Percentiles rank a stretch among this genome's conserved stretches.
phyloP scores from a whole-genome alignment of 805 yeast species.

The Metschnikowia dekortorum region DNA sequence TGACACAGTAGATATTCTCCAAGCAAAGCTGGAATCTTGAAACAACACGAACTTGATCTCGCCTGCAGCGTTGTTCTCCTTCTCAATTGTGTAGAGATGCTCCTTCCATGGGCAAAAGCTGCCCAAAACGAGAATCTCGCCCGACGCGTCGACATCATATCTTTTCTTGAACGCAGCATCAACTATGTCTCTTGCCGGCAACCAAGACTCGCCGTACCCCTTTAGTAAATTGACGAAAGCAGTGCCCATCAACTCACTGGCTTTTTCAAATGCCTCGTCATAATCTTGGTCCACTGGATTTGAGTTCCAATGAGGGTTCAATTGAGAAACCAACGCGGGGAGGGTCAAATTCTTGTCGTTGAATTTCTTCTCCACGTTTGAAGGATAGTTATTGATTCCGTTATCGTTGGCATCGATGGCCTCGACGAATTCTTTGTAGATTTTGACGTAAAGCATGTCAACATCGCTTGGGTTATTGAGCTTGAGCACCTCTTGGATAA shows the following conservation, averaged over 20 bases:
- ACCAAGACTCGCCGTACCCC: constrained; percentile 79
- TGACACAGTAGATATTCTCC: constrained; percentile 94
- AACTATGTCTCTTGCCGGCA: constrained; percentile 82
- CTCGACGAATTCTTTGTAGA: constrained; percentile 86
- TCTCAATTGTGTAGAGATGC: constrained; percentile 74
- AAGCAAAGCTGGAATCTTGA: constrained; percentile 62
- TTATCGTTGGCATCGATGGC: constrained; percentile 95
- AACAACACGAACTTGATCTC: constrained; percentile 73
- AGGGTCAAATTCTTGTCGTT: constrained; percentile 69
- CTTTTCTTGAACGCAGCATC: constrained; percentile 64
- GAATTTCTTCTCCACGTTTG: constrained; percentile 57
- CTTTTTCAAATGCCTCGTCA: constrained; percentile 63
- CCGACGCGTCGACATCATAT: constrained; percentile 56
- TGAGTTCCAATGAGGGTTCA: constrained; percentile 85
- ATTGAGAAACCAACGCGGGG: constrained; percentile 69
- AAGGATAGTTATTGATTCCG: constrained; percentile 70
- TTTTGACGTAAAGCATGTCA: constrained; percentile 63
- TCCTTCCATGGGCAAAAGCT: constrained; percentile 93
- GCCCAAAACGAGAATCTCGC: constrained; percentile 70
- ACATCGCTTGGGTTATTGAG: constrained; percentile 37
- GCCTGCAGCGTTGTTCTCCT: constrained; percentile 49
- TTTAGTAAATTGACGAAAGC: constrained; percentile 66
- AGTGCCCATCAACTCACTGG: constrained; percentile 78
- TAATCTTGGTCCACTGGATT: constrained; percentile 60
- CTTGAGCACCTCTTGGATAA: constrained; percentile 51